Conservation (phyloP, 441 rosid species). For the Isatis lusitanica region DNA sequence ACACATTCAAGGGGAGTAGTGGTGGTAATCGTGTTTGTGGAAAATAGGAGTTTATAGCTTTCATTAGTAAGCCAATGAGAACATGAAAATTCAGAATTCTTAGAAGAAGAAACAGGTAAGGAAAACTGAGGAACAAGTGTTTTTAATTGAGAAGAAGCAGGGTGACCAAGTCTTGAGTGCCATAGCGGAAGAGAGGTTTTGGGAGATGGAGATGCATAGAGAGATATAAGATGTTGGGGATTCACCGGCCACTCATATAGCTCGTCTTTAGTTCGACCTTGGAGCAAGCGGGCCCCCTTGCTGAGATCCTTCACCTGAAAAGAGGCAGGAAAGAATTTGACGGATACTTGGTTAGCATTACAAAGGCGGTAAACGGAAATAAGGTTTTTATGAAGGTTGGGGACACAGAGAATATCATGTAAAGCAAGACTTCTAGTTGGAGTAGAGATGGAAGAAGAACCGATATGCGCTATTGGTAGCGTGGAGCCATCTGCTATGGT, state of each 20-base stretch:
- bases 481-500: not conserved
- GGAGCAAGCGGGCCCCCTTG: not conserved
- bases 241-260: not conserved
- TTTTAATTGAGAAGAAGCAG: not conserved
- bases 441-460: not conserved
- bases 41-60: not conserved
- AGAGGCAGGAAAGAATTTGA: not conserved
- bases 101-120: not conserved
- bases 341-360: not conserved
- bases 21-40: not conserved
- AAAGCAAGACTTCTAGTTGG: not conserved
- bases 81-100: not conserved
- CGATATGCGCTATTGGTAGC: not conserved
- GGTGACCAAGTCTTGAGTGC: not conserved
- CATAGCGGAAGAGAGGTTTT: not conserved
- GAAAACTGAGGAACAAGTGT: not conserved
- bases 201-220: not conserved
- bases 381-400: not conserved
- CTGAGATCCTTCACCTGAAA: not conserved
- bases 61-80: not conserved
- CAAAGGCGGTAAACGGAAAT: not conserved
- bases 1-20: not conserved
- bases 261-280: not conserved
- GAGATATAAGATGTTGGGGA: not conserved
- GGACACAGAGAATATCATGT: not conserved